Evolutionary conservation across 441 rosid genomes (phyloP).

Genomic region (Metrosideros polymorpha): DNA sequence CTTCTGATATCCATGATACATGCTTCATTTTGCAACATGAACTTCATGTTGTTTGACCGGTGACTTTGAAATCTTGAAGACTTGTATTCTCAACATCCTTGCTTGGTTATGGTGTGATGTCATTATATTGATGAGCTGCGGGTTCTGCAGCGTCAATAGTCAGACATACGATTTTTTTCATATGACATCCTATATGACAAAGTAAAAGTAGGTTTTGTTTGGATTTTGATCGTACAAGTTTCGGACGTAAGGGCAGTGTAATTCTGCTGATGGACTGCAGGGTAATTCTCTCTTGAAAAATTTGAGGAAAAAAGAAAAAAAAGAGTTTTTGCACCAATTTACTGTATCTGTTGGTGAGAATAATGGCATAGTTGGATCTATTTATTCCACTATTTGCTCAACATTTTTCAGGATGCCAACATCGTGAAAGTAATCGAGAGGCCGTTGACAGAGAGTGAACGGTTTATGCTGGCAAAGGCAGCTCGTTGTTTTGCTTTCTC

Average conservation of each 20-base stretch:
- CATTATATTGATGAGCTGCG: background rate
- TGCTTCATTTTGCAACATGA: background rate
- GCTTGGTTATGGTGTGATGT: background rate
- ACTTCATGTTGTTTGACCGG: background rate
- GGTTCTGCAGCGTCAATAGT: background rate
- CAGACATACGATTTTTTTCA: background rate
- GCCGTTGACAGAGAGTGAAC: conserved; percentile 82
- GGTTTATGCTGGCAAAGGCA: conserved; percentile 86
- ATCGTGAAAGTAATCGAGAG: conserved; percentile 83
- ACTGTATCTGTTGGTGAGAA: background rate
- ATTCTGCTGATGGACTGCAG: background rate
- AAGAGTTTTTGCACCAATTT: background rate
- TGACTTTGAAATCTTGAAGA: background rate
- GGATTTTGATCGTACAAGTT: background rate
- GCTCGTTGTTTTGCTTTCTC: conserved; percentile 91
- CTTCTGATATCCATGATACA: background rate
- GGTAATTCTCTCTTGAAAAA: background rate
- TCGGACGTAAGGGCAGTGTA: background rate
- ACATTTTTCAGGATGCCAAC: conserved; percentile 55
- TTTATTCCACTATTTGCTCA: background rate
- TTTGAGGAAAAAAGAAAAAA: background rate
- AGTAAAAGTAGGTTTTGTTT: background rate
- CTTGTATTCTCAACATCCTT: background rate
- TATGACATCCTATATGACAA: background rate
- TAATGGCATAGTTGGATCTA: background rate